Evolutionary conservation across 164 flowering plant genomes (phyloP).

Genomic region (Liriodendron chinense): DNA sequence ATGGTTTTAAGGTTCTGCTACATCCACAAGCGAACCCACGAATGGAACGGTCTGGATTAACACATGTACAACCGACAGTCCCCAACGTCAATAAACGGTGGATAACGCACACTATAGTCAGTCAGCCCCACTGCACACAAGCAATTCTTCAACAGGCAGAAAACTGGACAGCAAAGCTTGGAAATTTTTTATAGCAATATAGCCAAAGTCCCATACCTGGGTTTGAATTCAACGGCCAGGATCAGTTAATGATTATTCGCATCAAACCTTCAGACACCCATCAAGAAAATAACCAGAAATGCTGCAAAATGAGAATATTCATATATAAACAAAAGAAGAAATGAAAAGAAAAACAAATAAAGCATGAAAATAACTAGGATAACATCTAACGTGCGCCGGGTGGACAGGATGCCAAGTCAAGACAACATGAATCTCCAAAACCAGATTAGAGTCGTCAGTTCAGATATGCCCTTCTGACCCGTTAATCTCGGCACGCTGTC

Average conservation of each 20-base stretch:
- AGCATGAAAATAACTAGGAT: neutral
- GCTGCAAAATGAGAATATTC: neutral
- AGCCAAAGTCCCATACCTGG: neutral
- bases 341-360: neutral
- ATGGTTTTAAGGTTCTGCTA: too few species aligned
- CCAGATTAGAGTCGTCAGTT: neutral
- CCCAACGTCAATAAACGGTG: too few species aligned
- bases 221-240: too few species aligned
- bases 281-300: neutral
- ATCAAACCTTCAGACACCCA: neutral
- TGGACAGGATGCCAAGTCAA: neutral
- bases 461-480: neutral
- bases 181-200: neutral
- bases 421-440: neutral
- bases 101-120: too few species aligned
- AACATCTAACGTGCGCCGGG: slow-evolving; percentile 6
- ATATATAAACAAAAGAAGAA: neutral
- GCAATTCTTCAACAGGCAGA: too few species aligned
- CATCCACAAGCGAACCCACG: too few species aligned
- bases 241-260: too few species aligned
- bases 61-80: too few species aligned
- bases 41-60: too few species aligned
- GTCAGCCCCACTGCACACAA: too few species aligned
- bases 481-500: neutral
- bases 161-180: neutral